A percentile compares a stretch with the other conserved stretches of the same genome.
Evolutionary conservation across 306 rosid genomes (phyloP).

Genomic region (Quillaja saponaria): DNA sequence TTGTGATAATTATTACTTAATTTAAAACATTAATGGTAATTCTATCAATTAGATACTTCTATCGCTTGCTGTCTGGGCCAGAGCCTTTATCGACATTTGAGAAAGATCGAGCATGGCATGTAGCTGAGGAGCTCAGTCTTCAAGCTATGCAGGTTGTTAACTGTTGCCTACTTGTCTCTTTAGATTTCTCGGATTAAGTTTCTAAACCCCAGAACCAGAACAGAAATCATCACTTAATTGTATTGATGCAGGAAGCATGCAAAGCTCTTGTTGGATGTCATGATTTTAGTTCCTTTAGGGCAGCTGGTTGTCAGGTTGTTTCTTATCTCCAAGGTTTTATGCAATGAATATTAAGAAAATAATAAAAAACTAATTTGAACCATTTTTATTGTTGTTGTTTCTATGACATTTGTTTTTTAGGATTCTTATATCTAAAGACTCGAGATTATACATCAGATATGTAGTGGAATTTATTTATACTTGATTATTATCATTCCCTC

Average conservation of each 20-base stretch:
- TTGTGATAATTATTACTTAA: background rate
- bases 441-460: background rate
- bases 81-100: conserved; percentile 81
- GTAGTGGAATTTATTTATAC: background rate
- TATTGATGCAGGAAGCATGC: conserved; percentile 77
- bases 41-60: conserved; percentile 63
- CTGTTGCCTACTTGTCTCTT: too few relatives aligned
- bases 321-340: conserved; percentile 24
- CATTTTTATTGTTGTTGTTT: background rate
- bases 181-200: conserved; percentile 5
- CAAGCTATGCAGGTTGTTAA: conserved; percentile 76
- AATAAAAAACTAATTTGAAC: background rate
- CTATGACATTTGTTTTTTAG: background rate
- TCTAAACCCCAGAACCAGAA: background rate
- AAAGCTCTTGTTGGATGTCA: conserved; percentile 79
- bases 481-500: background rate
- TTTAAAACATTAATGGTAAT: conserved; percentile 5
- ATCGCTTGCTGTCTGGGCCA: conserved; percentile 78
- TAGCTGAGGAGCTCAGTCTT: conserved; percentile 71
- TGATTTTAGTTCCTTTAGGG: conserved; percentile 96
- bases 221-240: conserved; percentile 17
- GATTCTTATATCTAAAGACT: background rate
- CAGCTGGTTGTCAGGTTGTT: conserved; percentile 90
- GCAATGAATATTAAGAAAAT: conserved; percentile 14
- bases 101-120: conserved; percentile 88